Conservation (phyloP, 257 asterid genomes). For the Solanum infundibuliforme region DNA sequence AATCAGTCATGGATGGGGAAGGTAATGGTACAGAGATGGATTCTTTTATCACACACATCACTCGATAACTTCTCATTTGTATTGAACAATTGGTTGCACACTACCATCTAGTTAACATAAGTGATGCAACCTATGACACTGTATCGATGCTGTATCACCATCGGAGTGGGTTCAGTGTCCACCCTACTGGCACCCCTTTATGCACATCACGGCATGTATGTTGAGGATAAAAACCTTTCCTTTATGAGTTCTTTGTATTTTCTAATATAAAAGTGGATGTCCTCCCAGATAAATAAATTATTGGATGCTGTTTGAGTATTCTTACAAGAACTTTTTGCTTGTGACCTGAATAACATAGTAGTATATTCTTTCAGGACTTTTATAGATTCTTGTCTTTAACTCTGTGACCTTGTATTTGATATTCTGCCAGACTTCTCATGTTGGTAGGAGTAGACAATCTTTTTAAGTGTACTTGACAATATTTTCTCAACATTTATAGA, state of each 20-base stretch:
- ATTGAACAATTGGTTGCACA: neutral
- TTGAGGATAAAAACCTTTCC: neutral
- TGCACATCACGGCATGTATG: neutral
- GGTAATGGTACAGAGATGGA: slow-evolving; percentile 1
- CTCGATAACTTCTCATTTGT: neutral
- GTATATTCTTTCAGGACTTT: neutral
- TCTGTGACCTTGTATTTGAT: neutral
- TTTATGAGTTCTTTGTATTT: neutral
- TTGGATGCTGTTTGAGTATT: neutral
- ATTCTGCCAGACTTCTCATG: neutral
- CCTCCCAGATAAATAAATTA: neutral
- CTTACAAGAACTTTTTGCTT: neutral
- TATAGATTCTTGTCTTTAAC: neutral
- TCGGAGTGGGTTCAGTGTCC: neutral
- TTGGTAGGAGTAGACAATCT: neutral
- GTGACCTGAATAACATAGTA: neutral
- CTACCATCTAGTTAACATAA: neutral
- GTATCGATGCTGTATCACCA: neutral
- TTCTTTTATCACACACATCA: slow-evolving; percentile 14
- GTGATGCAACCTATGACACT: neutral
- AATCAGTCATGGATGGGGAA: slow-evolving; percentile 2
- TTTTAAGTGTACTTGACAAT: neutral
- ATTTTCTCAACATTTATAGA: neutral
- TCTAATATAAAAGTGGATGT: neutral
- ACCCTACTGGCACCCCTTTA: neutral